A percentile compares a stretch with the other conserved stretches of the same genome.
phyloP scores from a whole-genome alignment of 345 rosid species.

The Trapa bicornis region DNA sequence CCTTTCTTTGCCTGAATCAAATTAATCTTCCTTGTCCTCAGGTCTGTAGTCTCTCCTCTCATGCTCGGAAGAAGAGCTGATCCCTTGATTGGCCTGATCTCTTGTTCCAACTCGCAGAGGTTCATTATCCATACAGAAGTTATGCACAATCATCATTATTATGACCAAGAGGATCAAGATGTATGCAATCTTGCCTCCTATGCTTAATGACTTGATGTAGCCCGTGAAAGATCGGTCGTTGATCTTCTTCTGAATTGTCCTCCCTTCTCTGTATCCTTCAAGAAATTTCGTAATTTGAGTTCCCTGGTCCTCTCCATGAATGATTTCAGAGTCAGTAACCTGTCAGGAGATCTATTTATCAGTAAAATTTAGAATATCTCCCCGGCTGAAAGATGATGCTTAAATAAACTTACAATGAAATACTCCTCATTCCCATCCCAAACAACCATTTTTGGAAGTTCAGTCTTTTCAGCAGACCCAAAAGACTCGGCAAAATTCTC shows the following conservation, averaged over 20 bases:
- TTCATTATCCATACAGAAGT: conserved; percentile 31
- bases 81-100: conserved; percentile 19
- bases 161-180: conserved; percentile 59
- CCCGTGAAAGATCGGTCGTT: conserved; percentile 69
- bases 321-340: conserved; percentile 53
- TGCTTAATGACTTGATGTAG: conserved; percentile 41
- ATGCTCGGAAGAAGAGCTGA: conserved; percentile 21
- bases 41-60: conserved; percentile 30
- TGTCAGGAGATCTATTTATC: conserved; percentile 9
- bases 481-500: conserved; percentile 71
- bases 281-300: conserved; percentile 64
- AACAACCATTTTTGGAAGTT: conserved; percentile 68
- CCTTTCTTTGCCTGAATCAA: neutral
- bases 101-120: conserved; percentile 39
- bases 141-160: conserved; percentile 41
- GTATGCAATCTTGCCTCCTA: conserved; percentile 47
- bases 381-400: neutral
- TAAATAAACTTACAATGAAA: conserved; percentile 35
- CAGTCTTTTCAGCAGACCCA: conserved; percentile 33
- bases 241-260: conserved; percentile 35
- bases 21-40: conserved; percentile 58
- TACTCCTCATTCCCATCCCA: conserved; percentile 84
- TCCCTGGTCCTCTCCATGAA: conserved; percentile 61
- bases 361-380: neutral
- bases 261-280: conserved; percentile 74